phyloP scores from a whole-genome alignment of 768 basidiomycete genomes.

The Termitomyces sp. region DNA sequence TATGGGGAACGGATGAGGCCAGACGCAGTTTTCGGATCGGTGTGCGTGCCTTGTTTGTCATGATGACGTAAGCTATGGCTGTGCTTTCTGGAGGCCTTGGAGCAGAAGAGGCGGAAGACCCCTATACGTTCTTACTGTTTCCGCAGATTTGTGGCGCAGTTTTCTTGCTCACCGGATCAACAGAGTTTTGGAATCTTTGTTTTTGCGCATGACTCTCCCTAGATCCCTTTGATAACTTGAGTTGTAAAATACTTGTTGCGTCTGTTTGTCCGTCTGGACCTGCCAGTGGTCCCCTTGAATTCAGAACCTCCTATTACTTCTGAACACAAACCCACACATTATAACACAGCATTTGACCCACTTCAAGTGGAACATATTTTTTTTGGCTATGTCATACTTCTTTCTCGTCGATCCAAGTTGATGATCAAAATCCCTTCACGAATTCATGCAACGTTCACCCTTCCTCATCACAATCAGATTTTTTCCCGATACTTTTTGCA shows the following conservation, averaged over 20 bases:
- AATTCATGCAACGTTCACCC: neutral
- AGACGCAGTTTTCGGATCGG: slow-evolving; percentile 15
- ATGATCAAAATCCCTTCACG: neutral
- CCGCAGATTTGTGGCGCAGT: neutral
- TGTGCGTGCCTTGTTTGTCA: slow-evolving; percentile 36
- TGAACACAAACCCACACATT: neutral
- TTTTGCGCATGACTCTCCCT: neutral
- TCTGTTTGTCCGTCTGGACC: neutral
- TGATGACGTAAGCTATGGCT: slow-evolving; percentile 23
- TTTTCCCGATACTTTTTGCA: neutral
- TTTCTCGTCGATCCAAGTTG: neutral
- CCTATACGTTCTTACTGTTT: neutral
- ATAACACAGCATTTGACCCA: neutral
- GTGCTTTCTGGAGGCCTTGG: neutral
- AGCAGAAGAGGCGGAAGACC: no score
- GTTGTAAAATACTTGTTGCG: neutral
- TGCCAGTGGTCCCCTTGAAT: neutral
- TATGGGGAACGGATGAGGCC: slow-evolving; percentile 24
- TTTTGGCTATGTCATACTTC: neutral
- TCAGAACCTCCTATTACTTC: neutral
- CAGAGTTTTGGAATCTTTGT: neutral
- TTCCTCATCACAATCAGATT: neutral
- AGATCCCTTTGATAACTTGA: neutral
- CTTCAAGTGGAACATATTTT: neutral
- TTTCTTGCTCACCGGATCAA: no score